Evolutionary conservation across 208 protist genomes (phyloP).

Genomic region (Borovskyia barvae): DNA sequence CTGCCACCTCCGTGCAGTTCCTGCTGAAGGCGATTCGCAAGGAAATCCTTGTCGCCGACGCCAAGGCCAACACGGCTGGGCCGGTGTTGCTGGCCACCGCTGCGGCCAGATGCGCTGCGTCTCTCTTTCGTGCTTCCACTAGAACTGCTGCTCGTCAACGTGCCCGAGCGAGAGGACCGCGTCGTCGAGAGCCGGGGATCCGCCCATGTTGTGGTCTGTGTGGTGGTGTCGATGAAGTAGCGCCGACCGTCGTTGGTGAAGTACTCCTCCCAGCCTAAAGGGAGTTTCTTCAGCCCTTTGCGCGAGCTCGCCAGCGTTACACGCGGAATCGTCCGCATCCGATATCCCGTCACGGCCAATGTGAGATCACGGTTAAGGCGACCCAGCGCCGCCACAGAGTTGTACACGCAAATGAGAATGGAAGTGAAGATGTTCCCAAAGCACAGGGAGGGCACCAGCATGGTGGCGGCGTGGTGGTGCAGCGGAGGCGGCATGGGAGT

Average conservation of each 20-base stretch:
- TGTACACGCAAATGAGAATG: slow-evolving; percentile 83
- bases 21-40: slow-evolving; percentile 26
- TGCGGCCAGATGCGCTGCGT: background rate
- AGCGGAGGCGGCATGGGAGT: slow-evolving; percentile 65
- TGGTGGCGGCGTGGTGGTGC: slow-evolving; percentile 73
- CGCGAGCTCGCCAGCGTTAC: slow-evolving; percentile 45
- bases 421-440: slow-evolving; percentile 83
- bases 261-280: slow-evolving; percentile 72
- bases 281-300: slow-evolving; percentile 40
- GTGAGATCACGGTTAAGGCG: slow-evolving; percentile 69
- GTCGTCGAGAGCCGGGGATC: slow-evolving; percentile 47
- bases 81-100: slow-evolving; percentile 12
- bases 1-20: slow-evolving; percentile 30
- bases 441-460: slow-evolving; percentile 71
- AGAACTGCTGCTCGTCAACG: slow-evolving; percentile 1
- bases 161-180: slow-evolving; percentile 13
- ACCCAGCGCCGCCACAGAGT: slow-evolving; percentile 65
- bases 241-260: slow-evolving; percentile 73
- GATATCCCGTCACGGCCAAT: slow-evolving; percentile 61
- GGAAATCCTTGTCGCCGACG: slow-evolving; percentile 48
- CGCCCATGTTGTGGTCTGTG: slow-evolving; percentile 57
- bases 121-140: background rate
- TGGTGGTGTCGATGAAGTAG: slow-evolving; percentile 71
- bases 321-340: slow-evolving; percentile 75
- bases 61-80: slow-evolving; percentile 39